Base-by-base conservation (phyloP, 2,329 filamentous ascomycete species). In the Microsporum audouinii region DNA sequence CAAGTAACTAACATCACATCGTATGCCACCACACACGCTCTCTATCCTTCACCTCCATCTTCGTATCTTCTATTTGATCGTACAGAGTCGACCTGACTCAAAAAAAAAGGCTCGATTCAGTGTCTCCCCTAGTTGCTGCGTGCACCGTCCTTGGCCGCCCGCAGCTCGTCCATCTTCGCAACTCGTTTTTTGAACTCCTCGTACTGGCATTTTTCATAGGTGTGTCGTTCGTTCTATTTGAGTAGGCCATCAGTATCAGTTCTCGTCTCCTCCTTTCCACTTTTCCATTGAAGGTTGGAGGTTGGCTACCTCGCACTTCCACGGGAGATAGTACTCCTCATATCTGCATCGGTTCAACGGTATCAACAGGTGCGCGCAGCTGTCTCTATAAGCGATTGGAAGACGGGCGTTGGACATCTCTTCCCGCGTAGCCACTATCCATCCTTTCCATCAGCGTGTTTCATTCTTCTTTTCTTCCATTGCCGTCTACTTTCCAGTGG, bases 121-220 rank as follows among this genome's bases (percentile, higher is more conserved):
- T 23, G 17, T 23, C 45, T 29, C 4, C 29, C 17, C 33, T 36
- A 96, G 78, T 96, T 96, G 82, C 88, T 95, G 76, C 92, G 84
- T 71, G 83, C 86, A 64, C 89, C 91, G 62, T 79, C 84, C 83
- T 95, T 95, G 63, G 88, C 85, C 67, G 85, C 91, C 73, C 91
- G 84, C 72, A 99, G 78, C 80, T 99, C 91, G 71, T 97, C 86
- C 94, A 99, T 99, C 86, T 96, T 97, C 72, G 88, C 89, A 66
- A 99, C 94, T 62, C 94, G 86, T 83, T 92, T 90, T 85, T 96
- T 96, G 82, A 99, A 99, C 76, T 97, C 94, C 66, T 88, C 88
- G 78, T 99, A 99, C 73, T 99, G 94, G 84, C 94, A 99, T 77
- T 97, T 97, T 76, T 99, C 94, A 82, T 99, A 99, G 72, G 86